Evolutionary conservation across 2,329 filamentous ascomycete species (phyloP).

Genomic region (Trichoderma sp.): DNA sequence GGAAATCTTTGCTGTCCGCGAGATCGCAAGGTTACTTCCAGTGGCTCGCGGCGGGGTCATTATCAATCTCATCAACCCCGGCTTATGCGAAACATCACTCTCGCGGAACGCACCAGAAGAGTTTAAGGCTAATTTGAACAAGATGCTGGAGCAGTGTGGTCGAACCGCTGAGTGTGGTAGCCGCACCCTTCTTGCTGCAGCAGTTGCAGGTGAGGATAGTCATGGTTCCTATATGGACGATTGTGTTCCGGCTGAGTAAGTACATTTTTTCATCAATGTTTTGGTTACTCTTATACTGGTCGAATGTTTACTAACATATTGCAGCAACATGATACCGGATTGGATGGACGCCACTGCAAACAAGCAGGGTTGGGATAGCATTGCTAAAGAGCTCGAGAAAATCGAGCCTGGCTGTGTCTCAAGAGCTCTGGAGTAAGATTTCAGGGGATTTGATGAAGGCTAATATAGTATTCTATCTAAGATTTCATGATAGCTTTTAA

Average conservation of each 20-base stretch:
- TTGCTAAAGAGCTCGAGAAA: neutral
- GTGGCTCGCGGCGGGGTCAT: conserved; percentile 29
- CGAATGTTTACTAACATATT: neutral
- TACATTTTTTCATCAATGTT: neutral
- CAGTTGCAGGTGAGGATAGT: conserved; percentile 28
- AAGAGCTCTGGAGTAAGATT: neutral
- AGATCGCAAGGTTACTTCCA: conserved; percentile 30
- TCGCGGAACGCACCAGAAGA: conserved; percentile 3
- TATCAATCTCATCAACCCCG: conserved; percentile 32
- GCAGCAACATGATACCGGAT: neutral
- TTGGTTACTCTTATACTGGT: neutral
- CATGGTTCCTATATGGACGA: conserved; percentile 29
- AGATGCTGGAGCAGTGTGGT: conserved; percentile 6
- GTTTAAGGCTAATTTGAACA: neutral
- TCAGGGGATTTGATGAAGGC: neutral
- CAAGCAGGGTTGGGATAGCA: neutral
- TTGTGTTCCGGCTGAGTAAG: conserved; percentile 26
- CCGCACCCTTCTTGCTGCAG: conserved; percentile 30
- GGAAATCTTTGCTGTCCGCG: conserved; percentile 27
- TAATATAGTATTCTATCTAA: neutral
- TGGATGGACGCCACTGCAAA: neutral
- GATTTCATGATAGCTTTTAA: neutral
- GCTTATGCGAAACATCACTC: conserved; percentile 29
- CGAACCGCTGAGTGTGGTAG: conserved; percentile 31
- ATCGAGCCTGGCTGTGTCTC: neutral